Evolutionary conservation across 371 early-diverging fungal genomes (phyloP), one percentile per base, ranked within the genome.

Genomic region (Apophysomyces elegans): DNA sequence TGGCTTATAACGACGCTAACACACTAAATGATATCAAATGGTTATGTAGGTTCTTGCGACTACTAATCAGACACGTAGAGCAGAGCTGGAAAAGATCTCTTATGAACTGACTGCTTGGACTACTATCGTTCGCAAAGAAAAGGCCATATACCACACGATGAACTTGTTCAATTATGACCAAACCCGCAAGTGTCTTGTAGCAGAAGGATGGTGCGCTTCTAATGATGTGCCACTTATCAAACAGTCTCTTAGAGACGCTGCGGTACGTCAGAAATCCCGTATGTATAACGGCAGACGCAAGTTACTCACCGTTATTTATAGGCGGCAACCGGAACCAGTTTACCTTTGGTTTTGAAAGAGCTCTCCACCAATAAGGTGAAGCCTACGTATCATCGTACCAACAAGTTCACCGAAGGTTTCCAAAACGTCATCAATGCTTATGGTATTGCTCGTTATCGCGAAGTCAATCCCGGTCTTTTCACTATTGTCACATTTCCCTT

Each of bases 381-480:
- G 12, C 99, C 99, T 12, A 99, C 99, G 1, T 97, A 84, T 79
- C 95, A 98, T 75, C 89, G 90, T 65, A 94, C 96, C 66, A 99
- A 98, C 89, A 94, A 93, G 77, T 95, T 99, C 69, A 99, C 99
- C 1, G 81, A 84, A 13, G 95, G 92, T 14, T 99, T 99, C 88
- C 99, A 99, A 80, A 87, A 84, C 58, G 94, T 99, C 66, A 96
- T 98, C 37, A 97, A 99, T 74, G 95, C 99, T 0, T 99, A 99
- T 78, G 99, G 99, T 62, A 90, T 99, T 67, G 98, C 99, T n/a
- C 90, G 90, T 68, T 99, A 99, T 73, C 89, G 95, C 64, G 99
- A 99, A 84, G 98, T 99, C 72, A 99, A 99, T 79, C 99, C 99
- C 38, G 99, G 98, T 38, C 88, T 99, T 43, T 99, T 99, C 73